These are phyloP conservation scores for Coelastrella sp. DNA, from an alignment of 139 green algal species.

Conservation along the genomic window DNA sequence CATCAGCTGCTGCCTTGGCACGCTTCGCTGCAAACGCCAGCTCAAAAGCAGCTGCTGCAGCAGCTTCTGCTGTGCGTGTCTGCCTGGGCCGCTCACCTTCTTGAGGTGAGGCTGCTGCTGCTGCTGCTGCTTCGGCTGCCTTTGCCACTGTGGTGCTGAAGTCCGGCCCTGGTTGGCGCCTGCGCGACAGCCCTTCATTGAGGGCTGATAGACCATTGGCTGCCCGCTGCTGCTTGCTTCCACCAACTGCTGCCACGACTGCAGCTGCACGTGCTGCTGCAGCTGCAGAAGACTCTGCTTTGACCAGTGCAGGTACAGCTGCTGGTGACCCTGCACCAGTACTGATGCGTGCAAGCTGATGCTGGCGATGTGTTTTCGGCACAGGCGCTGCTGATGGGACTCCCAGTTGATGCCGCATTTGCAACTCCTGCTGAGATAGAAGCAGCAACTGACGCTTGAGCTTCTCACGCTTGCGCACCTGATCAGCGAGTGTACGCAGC, in stretches of 20 bases:
- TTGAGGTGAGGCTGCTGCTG: constrained; percentile 23
- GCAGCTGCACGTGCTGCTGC: neutral
- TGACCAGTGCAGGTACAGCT: neutral
- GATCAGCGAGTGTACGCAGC: constrained; percentile 65
- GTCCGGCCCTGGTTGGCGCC: neutral
- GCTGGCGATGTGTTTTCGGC: neutral
- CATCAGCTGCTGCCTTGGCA: neutral
- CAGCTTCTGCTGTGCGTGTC: constrained; percentile 41
- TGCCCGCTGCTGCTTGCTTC: neutral
- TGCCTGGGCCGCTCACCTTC: neutral
- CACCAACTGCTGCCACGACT: neutral
- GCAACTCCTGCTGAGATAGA: constrained; percentile 54
- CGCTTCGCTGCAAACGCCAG: constrained; percentile 34
- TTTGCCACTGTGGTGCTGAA: neutral
- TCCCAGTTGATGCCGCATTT: constrained; percentile 25
- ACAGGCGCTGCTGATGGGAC: neutral
- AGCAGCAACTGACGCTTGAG: constrained; percentile 67
- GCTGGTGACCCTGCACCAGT: constrained; percentile 7
- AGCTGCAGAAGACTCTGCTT: neutral
- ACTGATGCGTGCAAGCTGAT: neutral
- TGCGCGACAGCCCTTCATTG: neutral
- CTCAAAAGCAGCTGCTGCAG: constrained; percentile 34
- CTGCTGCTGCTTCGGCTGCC: constrained; percentile 16
- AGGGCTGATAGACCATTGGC: neutral
- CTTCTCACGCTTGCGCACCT: constrained; percentile 71